Evolutionary conservation across 257 asterid genomes (phyloP), one percentile per base, ranked within the genome.

Genomic region (Haberlea rhodopensis): DNA sequence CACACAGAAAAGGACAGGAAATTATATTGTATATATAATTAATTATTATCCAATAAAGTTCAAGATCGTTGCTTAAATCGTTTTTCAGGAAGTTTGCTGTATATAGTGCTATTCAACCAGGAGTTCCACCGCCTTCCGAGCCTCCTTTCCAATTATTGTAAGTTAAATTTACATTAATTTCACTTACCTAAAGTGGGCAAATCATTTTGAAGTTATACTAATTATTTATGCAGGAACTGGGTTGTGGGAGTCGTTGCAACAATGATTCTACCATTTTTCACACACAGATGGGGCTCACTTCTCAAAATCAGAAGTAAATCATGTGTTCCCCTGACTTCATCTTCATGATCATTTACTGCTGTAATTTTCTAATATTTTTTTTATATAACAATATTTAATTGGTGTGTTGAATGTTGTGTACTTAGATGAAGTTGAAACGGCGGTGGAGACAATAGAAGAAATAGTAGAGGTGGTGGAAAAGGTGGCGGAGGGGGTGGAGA

Each of bases 401-500:
- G 13, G 19, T 8, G 5, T 49, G 2, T 15, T 29, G 60, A 7
- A 4, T 22, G n/a, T n/a, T n/a, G n/a, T 53, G 4, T 0, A 7
- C 16, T 43, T 76, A 87, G 91, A 77, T 61, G 76, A 80, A 62
- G 82, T 81, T 56, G 89, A 81, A 4, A 23, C 54, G 0, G 76
- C 72, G 43, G 88, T 78, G 56, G 68, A 75, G 74, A 58, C 63
- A 5, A 75, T 76, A 65, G 91, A 86, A 60, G 73, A 80, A 2
- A 70, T 79, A 56, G 85, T 69, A 24, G 85, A 74, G 66, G 84
- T 69, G 25, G 80, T 78, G 23, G 90, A 73, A 43, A 73, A 79
- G 56, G 77, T 69, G 71, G 82, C 92, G 67, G 86, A 76, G 6
- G 73, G 70, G 22, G 76, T 85, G 62, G 90, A 84, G 69, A 75